Conservation (phyloP, 2,329 filamentous ascomycete genomes). For the Seiridium unicorne region DNA sequence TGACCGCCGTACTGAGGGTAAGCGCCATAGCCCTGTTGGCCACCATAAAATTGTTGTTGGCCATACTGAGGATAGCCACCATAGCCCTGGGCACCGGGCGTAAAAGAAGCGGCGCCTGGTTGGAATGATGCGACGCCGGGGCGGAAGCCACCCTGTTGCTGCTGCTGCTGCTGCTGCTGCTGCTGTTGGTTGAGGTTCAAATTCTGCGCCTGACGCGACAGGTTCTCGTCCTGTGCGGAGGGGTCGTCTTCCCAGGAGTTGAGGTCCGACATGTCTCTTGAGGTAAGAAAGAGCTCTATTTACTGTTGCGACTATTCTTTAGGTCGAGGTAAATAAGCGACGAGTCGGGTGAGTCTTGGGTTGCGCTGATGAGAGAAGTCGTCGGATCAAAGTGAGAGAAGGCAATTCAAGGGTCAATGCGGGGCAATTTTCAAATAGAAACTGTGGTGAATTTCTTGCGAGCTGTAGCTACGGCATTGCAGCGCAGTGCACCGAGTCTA, state of each 20-base stretch:
- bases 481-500: not conserved
- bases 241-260: constrained; percentile 95
- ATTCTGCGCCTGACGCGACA: constrained; percentile 75
- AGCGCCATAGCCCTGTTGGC: constrained; percentile 52
- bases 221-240: constrained; percentile 72
- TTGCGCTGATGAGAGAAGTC: not conserved
- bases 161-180: constrained; percentile 36
- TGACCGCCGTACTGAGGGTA: constrained; percentile 49
- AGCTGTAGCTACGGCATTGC: not conserved
- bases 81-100: constrained; percentile 69
- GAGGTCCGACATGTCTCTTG: constrained; percentile 73
- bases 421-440: constrained; percentile 4
- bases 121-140: constrained; percentile 57
- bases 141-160: constrained; percentile 42
- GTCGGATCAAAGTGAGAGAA: not conserved
- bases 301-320: not conserved
- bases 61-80: constrained; percentile 52
- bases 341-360: not conserved
- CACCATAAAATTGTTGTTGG: constrained; percentile 50
- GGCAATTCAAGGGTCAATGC: not conserved
- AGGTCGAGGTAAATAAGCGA: not conserved
- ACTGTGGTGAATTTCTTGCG: not conserved
- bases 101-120: constrained; percentile 63
- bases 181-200: constrained; percentile 65
- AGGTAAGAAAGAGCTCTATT: not conserved